Conservation (phyloP, 805 yeast genomes). For the Cyberlindnera mycetangii region DNA sequence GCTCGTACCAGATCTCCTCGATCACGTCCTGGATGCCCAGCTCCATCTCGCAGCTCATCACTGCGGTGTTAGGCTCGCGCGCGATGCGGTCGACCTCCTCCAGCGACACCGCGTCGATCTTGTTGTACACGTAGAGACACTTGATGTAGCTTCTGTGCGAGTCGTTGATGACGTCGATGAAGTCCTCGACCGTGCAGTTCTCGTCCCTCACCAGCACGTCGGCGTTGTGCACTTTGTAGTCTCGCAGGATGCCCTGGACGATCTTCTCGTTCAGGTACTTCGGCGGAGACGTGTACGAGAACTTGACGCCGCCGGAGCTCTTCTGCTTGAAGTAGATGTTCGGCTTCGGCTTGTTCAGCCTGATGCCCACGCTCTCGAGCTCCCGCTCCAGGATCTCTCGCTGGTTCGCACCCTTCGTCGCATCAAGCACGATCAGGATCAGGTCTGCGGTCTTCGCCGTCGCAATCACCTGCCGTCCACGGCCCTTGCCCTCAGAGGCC, state of each 20-base stretch:
- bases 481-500: slow-evolving; percentile 94
- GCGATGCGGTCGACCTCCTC: slow-evolving; percentile 94
- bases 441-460: slow-evolving; percentile 94
- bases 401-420: slow-evolving; percentile 91
- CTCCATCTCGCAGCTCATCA: slow-evolving; percentile 87
- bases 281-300: slow-evolving; percentile 79
- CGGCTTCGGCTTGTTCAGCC: slow-evolving; percentile 80
- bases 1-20: slow-evolving; percentile 90
- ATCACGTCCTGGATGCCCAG: slow-evolving; percentile 84
- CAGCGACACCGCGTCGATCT: slow-evolving; percentile 90
- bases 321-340: slow-evolving; percentile 72
- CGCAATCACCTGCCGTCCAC: slow-evolving; percentile 95
- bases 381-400: slow-evolving; percentile 83
- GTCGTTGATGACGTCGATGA: slow-evolving; percentile 87
- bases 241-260: slow-evolving; percentile 72
- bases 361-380: slow-evolving; percentile 89
- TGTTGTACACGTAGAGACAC: slow-evolving; percentile 91
- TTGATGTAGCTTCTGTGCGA: slow-evolving; percentile 84
- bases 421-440: slow-evolving; percentile 90
- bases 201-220: slow-evolving; percentile 90
- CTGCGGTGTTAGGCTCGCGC: slow-evolving; percentile 87
- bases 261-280: slow-evolving; percentile 77
- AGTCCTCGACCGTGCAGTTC: slow-evolving; percentile 86
- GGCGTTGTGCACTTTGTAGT: slow-evolving; percentile 88
- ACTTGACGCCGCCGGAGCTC: slow-evolving; percentile 88